Conservation (phyloP, 352 stramenopile species). For the Phytophthora vignae region DNA sequence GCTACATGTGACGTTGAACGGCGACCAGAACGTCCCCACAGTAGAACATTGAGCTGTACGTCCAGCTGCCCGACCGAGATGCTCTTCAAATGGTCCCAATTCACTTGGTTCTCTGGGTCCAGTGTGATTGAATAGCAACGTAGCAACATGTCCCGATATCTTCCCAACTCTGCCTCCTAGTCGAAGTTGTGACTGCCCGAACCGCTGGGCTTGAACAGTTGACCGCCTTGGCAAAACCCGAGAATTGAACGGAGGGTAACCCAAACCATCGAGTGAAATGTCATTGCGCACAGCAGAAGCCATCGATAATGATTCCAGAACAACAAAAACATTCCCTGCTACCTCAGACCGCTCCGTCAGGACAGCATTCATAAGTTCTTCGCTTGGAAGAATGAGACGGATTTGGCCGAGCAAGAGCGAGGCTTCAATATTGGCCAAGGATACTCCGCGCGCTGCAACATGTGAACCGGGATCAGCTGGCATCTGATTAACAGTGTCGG, state of each 20-base stretch:
- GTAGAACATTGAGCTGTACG: slow-evolving; percentile 17
- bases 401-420: slow-evolving; percentile 57
- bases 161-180: slow-evolving; percentile 57
- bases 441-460: neutral
- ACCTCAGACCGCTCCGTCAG: slow-evolving; percentile 14
- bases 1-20: slow-evolving; percentile 55
- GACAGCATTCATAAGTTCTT: slow-evolving; percentile 45
- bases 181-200: slow-evolving; percentile 49
- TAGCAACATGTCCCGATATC: slow-evolving; percentile 50
- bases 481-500: neutral
- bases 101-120: neutral
- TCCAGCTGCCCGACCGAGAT: slow-evolving; percentile 32
- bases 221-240: slow-evolving; percentile 62
- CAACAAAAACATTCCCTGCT: slow-evolving; percentile 44
- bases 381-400: slow-evolving; percentile 61
- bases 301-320: slow-evolving; percentile 59
- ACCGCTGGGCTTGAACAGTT: slow-evolving; percentile 53
- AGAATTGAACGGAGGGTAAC: slow-evolving; percentile 84
- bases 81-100: slow-evolving; percentile 45
- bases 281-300: slow-evolving; percentile 54
- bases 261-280: slow-evolving; percentile 72
- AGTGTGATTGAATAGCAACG: slow-evolving; percentile 28
- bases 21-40: slow-evolving; percentile 53
- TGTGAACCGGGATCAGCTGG: neutral
- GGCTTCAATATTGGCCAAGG: slow-evolving; percentile 46